Evolutionary conservation across 768 basidiomycete genomes (phyloP), one percentile per base, ranked within the genome.

Genomic region (Lactarius sanguifluus): DNA sequence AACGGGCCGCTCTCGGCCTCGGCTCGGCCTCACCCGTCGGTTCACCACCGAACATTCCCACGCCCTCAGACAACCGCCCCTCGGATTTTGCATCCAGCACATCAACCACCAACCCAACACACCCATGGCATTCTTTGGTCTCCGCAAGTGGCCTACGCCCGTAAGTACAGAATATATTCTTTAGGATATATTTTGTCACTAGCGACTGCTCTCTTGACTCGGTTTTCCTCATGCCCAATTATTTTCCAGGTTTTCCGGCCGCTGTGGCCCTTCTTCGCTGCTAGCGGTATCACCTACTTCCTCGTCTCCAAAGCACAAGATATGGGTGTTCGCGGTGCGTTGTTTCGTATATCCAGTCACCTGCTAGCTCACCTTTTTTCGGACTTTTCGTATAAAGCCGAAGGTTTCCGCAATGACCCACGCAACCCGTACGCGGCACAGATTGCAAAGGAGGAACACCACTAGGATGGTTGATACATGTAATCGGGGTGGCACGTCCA

Each of bases 341-440:
- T 15, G 20, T 45, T 64, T 54, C 28, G 13, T 20, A 16, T 23
- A 5, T 34, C 50, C 32, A 8, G 50, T 32, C 12, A 41, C 2
- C 34, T 32, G 47, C 62, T 15, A 62, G 34, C 55, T 54, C 62
- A 50, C 30, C 20, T 25, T 25, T 23, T 45, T 54, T 2, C 28
- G 36, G n/a, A 23, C 5, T 57, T 10, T 54, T 25, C 38, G 50
- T 45, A 59, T 47, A 58, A 59, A 91, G 91, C 90, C 66, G 83
- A 83, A 69, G 76, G 81, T 73, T 92, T 83, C 75, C 85, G 85
- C 70, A 87, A 86, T 71, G 89, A 93, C 75, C 85, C 91, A 40
- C 86, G 86, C 74, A 94, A 94, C 82, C 92, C 91, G 43, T 91
- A 92, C 77, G 89, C 88, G 12, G 86, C 86, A 28, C 83, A 89